Percentiles rank a stretch among this genome's conserved stretches.
Evolutionary conservation across 768 basidiomycete genomes (phyloP).

Genomic region (Glaciozyma martinii): DNA sequence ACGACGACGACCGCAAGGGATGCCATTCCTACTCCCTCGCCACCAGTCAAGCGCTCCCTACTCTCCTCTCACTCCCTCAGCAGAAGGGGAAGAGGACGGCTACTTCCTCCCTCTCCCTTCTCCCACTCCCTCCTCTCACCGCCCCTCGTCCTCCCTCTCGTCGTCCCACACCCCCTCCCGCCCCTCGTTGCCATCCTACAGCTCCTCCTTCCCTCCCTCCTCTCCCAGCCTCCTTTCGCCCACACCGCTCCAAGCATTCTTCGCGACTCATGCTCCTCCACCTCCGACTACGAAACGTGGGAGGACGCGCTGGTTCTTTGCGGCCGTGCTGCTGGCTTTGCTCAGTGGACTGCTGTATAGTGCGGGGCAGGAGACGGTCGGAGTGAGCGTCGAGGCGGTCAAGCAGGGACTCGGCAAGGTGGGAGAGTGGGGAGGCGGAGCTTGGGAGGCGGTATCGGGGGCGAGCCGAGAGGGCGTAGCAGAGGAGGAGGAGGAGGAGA

Average conservation of each 20-base stretch:
- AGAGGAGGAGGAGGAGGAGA: neutral
- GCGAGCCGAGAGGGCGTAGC: neutral
- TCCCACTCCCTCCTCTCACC: neutral
- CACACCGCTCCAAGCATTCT: no score
- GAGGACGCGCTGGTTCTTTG: neutral
- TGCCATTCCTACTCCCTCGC: no score
- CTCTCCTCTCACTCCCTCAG: no score
- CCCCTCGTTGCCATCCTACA: neutral
- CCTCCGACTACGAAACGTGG: conserved; percentile 8
- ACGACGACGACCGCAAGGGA: no score
- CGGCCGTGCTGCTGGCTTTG: neutral
- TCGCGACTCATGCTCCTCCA: conserved; percentile 3
- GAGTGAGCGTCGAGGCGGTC: neutral
- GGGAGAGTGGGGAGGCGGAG: neutral
- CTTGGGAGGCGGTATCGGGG: neutral
- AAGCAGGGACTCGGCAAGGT: neutral
- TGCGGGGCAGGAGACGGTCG: neutral
- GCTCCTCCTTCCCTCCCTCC: neutral
- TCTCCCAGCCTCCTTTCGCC: neutral
- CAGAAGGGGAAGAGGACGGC: no score
- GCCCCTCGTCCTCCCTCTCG: neutral
- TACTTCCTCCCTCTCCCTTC: no score
- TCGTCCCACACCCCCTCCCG: neutral
- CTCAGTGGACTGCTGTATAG: neutral
- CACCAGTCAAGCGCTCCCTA: no score